A percentile compares a stretch with the other conserved stretches of the same genome.
Evolutionary conservation across 148 eudicot species (phyloP).

Genomic region (Chenopodium quinoa): DNA sequence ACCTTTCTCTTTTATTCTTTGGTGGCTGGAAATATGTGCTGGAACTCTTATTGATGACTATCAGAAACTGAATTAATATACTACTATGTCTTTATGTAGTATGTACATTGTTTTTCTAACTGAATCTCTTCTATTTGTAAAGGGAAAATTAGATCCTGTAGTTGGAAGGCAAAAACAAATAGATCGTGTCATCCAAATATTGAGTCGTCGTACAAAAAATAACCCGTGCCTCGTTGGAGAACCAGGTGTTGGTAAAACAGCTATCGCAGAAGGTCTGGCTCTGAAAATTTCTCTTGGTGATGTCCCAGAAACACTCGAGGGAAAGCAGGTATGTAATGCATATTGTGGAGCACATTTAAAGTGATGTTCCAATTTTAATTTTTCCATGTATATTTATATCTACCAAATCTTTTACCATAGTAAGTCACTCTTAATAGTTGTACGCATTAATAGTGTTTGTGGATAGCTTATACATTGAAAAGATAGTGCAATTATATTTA

Average conservation of each 20-base stretch:
- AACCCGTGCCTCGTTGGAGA: slow-evolving; percentile 94
- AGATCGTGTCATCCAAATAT: slow-evolving; percentile 82
- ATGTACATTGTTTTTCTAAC: not conserved
- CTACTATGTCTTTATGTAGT: not conserved
- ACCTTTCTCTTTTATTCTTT: slow-evolving; percentile 3
- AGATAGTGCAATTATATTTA: too few species aligned
- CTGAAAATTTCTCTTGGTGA: slow-evolving; percentile 74
- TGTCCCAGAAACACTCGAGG: slow-evolving; percentile 87
- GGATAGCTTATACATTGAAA: not conserved
- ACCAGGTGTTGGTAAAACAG: slow-evolving; percentile 95
- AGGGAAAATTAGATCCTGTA: slow-evolving; percentile 97
- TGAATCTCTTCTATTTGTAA: slow-evolving; percentile 18
- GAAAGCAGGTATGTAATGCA: slow-evolving; percentile 58
- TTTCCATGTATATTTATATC: not conserved
- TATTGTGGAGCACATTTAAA: not conserved
- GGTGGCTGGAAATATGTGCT: not conserved
- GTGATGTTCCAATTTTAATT: not conserved
- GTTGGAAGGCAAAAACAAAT: slow-evolving; percentile 81
- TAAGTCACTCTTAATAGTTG: not conserved
- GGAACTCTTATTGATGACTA: not conserved
- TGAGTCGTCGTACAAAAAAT: slow-evolving; percentile 78
- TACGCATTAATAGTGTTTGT: not conserved
- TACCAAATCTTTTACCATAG: too few species aligned
- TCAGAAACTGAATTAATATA: not conserved
- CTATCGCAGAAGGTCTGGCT: slow-evolving; percentile 93